Conservation (phyloP, 1,139 yeast genomes). For the Pneumocystis oryctolagi region DNA sequence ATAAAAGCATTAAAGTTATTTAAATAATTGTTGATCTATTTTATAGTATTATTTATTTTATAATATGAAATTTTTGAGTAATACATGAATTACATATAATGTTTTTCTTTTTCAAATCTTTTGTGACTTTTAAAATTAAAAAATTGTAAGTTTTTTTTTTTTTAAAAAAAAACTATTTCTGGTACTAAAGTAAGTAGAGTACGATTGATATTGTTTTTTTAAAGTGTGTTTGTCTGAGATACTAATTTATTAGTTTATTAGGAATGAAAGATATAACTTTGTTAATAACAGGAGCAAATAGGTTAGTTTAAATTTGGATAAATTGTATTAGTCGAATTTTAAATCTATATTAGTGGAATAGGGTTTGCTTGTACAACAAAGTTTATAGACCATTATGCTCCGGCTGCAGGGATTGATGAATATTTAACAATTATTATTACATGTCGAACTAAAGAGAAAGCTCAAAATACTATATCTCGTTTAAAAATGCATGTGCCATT, state of each 20-base stretch:
- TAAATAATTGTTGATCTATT: no score
- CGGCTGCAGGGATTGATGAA: not conserved
- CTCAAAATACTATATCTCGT: not conserved
- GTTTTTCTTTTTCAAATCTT: no score
- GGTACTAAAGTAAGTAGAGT: not conserved
- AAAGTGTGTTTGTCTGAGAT: not conserved
- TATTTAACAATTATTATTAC: not conserved
- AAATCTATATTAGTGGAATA: not conserved
- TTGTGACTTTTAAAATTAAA: no score
- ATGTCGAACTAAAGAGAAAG: not conserved
- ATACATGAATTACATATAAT: no score
- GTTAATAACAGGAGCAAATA: not conserved
- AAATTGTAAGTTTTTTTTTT: no score
- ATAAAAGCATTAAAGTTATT: not conserved
- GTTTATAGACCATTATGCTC: not conserved
- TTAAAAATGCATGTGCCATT: constrained; percentile 8
- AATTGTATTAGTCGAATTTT: not conserved
- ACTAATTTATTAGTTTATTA: not conserved
- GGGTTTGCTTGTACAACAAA: not conserved
- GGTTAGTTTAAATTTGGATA: not conserved
- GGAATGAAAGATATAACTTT: not conserved
- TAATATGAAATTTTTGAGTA: no score
- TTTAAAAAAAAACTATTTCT: no score
- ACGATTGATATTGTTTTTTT: not conserved
- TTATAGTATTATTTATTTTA: no score